Percentiles rank a stretch among this genome's conserved stretches.
phyloP scores from a whole-genome alignment of 495 filamentous ascomycete species.

The Tuber umbilicatum region DNA sequence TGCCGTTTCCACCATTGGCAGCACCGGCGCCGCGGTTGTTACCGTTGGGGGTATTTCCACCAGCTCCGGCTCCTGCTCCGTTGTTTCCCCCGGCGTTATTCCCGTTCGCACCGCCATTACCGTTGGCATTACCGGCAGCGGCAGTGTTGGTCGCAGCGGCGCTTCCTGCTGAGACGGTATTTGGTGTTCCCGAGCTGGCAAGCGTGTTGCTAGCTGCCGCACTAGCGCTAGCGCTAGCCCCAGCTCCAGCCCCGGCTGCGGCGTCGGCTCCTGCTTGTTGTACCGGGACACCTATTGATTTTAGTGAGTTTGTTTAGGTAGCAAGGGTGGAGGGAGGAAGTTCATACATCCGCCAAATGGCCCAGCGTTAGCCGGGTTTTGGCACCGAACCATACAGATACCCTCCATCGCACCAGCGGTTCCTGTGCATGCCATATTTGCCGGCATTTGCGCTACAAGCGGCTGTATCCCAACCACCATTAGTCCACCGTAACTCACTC shows the following conservation, averaged over 20 bases:
- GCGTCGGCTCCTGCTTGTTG: not conserved
- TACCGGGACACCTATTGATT: not conserved
- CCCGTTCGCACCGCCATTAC: not conserved
- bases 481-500: conserved; percentile 1
- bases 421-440: conserved; percentile 56
- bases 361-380: conserved; percentile 53
- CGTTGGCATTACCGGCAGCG: no score
- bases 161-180: not conserved
- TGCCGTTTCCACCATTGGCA: not conserved
- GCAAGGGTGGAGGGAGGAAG: not conserved
- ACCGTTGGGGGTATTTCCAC: not conserved
- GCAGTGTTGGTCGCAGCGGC: not conserved
- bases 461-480: not conserved
- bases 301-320: not conserved
- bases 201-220: not conserved
- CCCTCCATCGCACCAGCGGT: conserved; percentile 49
- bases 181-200: not conserved
- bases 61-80: not conserved
- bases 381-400: conserved; percentile 55
- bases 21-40: not conserved
- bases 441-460: conserved; percentile 47
- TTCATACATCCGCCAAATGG: conserved; percentile 53
- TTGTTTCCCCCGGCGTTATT: not conserved
- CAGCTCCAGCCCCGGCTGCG: not conserved
- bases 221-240: not conserved